Base-by-base conservation (phyloP, 2,329 filamentous ascomycete genomes). In the Penicillium sp. region DNA sequence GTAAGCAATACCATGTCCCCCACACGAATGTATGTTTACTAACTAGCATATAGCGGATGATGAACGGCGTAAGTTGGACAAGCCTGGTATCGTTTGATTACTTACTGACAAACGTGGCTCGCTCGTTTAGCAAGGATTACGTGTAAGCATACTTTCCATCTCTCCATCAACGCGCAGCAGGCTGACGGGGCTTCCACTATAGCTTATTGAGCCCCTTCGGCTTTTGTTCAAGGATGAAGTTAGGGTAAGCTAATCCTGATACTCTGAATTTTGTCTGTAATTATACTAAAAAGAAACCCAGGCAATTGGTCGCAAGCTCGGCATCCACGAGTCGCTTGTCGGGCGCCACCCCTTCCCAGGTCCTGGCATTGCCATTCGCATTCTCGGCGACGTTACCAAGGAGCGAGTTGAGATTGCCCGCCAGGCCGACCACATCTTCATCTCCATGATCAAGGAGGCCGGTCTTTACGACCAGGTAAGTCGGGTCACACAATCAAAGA, bases 161-260 rank as follows among this genome's bases (percentile, higher is more conserved):
- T 49, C 25, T 31, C 4, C 10, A 56, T 35, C 20, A 31, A 39
- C 2, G 14, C 28, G 35, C 1, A 37, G 10, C 17, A 34, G 2
- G 15, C 61, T 63, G 28, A 63, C 58, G 3, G 11, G 1, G 41
- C 22, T 20, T 38, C 39, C 20, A 49, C 66, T 77, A 48, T 75
- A 79, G 69, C 72, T 80, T 38, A 90, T 95, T 62, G 90, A 96
- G 78, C 90, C 90, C 1, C 84, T 95, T 0, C 83, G 90, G 45
- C 87, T 91, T 71, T 81, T 95, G 34, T 94, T 93, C 84, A 95
- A 95, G 75, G 90, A 95, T 68, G 90, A 95, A 78, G 90, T 92
- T 28, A 83, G 90, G 59, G 60, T 61, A 61, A n/a, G 59, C 31
- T 41, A 11, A 45, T 42, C 39, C 50, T 37, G 5, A 47, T 22